A percentile compares a stretch with the other conserved stretches of the same genome.
Conservation (phyloP, 176 grass and related monocot genomes). For the Rhynchospora pubera region DNA sequence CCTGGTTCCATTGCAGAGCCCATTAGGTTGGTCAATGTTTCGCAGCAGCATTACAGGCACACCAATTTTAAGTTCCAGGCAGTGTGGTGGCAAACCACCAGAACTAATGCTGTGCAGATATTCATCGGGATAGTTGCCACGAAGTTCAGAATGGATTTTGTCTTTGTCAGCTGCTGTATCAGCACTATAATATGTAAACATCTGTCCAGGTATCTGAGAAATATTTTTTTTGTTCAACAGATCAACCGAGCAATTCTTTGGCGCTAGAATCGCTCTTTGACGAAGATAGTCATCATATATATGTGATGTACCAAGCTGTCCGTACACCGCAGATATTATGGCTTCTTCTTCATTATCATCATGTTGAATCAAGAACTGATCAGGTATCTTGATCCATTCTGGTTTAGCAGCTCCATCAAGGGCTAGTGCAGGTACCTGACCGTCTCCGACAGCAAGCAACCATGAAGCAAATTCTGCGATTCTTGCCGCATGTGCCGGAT, state of each 20-base stretch:
- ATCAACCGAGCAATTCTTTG: conserved; percentile 11
- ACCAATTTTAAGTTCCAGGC: too few relatives aligned
- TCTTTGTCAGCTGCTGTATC: too few relatives aligned
- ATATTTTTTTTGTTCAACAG: not conserved
- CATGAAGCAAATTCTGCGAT: not conserved
- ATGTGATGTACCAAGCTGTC: not conserved
- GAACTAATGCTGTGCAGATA: not conserved
- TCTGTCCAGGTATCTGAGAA: not conserved
- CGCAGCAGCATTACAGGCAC: too few relatives aligned
- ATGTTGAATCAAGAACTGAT: not conserved
- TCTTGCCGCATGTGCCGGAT: not conserved
- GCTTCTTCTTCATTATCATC: not conserved
- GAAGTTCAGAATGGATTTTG: not conserved
- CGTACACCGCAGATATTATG: not conserved
- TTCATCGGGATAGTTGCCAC: conserved; percentile 11
- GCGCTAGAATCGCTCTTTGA: not conserved
- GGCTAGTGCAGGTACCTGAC: not conserved
- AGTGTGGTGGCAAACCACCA: too few relatives aligned
- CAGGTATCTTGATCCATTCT: not conserved
- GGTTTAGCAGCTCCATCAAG: not conserved
- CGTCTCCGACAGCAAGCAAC: not conserved
- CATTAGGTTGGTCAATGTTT: not conserved
- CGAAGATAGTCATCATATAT: not conserved
- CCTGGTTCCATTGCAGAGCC: conserved; percentile 21
- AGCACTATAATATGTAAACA: not conserved